A percentile compares a stretch with the other conserved stretches of the same genome.
Evolutionary conservation across 257 asterid genomes (phyloP).

Genomic region (Lantana camara): DNA sequence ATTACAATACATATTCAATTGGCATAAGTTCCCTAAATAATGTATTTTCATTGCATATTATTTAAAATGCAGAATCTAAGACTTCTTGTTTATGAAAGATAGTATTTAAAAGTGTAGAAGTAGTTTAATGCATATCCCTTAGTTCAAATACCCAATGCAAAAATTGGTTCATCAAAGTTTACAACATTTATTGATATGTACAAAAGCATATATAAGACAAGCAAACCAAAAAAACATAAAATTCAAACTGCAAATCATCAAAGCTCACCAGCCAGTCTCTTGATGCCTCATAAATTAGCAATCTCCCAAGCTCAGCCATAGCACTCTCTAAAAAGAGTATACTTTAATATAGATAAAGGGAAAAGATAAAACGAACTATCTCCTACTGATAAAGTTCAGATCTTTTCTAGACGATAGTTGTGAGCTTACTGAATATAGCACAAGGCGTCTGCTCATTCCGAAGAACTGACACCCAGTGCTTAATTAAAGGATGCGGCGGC

Average conservation of each 20-base stretch:
- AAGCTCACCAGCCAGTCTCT: conserved; percentile 92
- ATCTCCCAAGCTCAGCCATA: conserved; percentile 99
- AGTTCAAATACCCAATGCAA: background rate
- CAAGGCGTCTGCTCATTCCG: conserved; percentile 89
- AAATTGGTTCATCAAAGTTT: background rate
- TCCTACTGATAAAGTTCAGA: background rate
- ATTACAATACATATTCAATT: conserved; percentile 10
- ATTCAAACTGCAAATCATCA: background rate
- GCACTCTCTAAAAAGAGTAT: conserved; percentile 59
- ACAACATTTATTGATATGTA: background rate
- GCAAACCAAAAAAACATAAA: conserved; percentile 7
- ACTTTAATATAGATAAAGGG: conserved; percentile 8
- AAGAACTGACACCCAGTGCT: conserved; percentile 97
- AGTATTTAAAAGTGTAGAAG: background rate
- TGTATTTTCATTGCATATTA: conserved; percentile 4
- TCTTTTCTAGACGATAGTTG: background rate
- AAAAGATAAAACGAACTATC: background rate
- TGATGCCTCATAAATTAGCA: conserved; percentile 91
- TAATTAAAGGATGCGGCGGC: conserved; percentile 93
- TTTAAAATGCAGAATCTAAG: background rate
- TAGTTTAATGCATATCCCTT: conserved; percentile 1
- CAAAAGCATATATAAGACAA: background rate
- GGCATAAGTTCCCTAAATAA: background rate
- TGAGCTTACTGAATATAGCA: conserved; percentile 73
- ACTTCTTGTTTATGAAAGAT: background rate